These are phyloP conservation scores for Fusarium nelsonii DNA, from an alignment of 2,329 filamentous ascomycete genomes.

Conservation along the genomic window DNA sequence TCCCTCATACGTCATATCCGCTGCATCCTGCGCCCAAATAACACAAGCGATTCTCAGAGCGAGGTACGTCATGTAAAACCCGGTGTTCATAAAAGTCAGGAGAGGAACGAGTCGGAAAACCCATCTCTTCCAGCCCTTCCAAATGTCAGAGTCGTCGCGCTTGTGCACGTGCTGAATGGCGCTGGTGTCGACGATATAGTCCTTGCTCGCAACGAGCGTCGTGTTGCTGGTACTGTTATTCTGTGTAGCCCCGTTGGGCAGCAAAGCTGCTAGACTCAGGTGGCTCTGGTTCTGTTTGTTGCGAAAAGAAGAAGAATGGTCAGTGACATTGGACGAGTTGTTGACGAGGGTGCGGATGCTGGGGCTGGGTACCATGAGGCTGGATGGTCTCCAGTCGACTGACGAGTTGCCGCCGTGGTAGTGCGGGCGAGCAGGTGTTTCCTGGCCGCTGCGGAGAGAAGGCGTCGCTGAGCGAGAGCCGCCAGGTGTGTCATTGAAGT, in stretches of 20 bases:
- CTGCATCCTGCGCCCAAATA: slow-evolving; percentile 61
- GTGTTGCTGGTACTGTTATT: slow-evolving; percentile 43
- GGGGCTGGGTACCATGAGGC: slow-evolving; percentile 46
- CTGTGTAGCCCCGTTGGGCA: slow-evolving; percentile 47
- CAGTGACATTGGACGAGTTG: slow-evolving; percentile 37
- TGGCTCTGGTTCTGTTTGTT: slow-evolving; percentile 57
- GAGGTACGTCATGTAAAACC: slow-evolving; percentile 63
- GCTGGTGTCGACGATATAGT: slow-evolving; percentile 48
- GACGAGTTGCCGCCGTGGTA: slow-evolving; percentile 43
- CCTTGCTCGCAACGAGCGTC: slow-evolving; percentile 41
- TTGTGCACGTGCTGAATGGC: slow-evolving; percentile 57
- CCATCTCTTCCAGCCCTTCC: slow-evolving; percentile 59
- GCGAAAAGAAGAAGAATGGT: slow-evolving; percentile 33
- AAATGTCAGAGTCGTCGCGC: slow-evolving; percentile 59
- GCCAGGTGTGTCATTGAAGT: slow-evolving; percentile 43
- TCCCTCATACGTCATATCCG: slow-evolving; percentile 57
- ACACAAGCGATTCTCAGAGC: slow-evolving; percentile 65
- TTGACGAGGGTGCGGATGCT: slow-evolving; percentile 31
- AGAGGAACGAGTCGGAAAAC: slow-evolving; percentile 56
- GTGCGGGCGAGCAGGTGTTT: slow-evolving; percentile 39
- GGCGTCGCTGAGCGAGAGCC: slow-evolving; percentile 48
- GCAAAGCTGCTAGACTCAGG: slow-evolving; percentile 56
- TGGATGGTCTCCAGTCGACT: slow-evolving; percentile 49
- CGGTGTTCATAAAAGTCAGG: slow-evolving; percentile 57
- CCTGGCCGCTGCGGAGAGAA: slow-evolving; percentile 44